Evolutionary conservation across 495 filamentous ascomycete species (phyloP).

Genomic region (Neurospora intermedia): DNA sequence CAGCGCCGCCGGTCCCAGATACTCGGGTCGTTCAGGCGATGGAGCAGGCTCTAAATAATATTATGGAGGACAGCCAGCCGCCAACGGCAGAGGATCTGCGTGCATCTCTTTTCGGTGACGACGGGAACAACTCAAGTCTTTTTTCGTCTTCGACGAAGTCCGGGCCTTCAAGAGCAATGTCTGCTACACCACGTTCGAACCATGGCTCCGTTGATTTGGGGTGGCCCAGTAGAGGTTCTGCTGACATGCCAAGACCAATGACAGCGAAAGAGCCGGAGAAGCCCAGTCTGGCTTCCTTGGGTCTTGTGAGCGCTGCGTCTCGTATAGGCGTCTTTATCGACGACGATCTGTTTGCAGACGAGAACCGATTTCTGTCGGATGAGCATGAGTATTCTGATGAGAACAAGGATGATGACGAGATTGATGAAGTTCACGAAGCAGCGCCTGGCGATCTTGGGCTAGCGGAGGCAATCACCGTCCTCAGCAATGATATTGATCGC

Average conservation of each 20-base stretch:
- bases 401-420: slow-evolving; percentile 47
- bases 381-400: slow-evolving; percentile 67
- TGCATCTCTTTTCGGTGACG: slow-evolving; percentile 43
- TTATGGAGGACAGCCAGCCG: slow-evolving; percentile 61
- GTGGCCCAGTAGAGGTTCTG: slow-evolving; percentile 38
- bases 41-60: slow-evolving; percentile 89
- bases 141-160: slow-evolving; percentile 32
- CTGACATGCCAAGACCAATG: slow-evolving; percentile 36
- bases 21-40: slow-evolving; percentile 74
- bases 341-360: slow-evolving; percentile 87
- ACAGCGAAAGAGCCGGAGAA: slow-evolving; percentile 47
- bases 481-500: slow-evolving; percentile 83
- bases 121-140: slow-evolving; percentile 35
- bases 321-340: slow-evolving; percentile 84
- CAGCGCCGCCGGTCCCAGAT: slow-evolving; percentile 32
- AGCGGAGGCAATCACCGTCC: slow-evolving; percentile 76
- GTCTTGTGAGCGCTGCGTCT: slow-evolving; percentile 70
- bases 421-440: slow-evolving; percentile 87
- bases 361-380: slow-evolving; percentile 76
- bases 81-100: slow-evolving; percentile 54
- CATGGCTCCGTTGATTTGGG: slow-evolving; percentile 48
- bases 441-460: slow-evolving; percentile 91
- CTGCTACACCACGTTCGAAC: slow-evolving; percentile 18
- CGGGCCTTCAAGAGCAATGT: slow-evolving; percentile 23
- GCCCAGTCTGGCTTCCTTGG: slow-evolving; percentile 82